These are phyloP conservation scores for Smithsoniella earleae DNA, from an alignment of 163 green algal species.

Conservation along the genomic window DNA sequence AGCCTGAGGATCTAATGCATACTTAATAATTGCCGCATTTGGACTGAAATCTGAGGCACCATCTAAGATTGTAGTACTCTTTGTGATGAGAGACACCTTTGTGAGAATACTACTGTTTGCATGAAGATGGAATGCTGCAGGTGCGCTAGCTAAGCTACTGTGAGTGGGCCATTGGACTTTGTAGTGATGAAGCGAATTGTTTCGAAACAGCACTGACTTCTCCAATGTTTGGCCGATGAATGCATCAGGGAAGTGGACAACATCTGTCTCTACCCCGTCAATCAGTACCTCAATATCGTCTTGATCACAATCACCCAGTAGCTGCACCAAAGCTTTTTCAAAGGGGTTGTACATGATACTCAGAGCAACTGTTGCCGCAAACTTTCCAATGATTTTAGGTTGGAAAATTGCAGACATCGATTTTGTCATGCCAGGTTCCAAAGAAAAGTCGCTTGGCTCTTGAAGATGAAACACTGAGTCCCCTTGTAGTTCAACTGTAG, in stretches of 20 bases:
- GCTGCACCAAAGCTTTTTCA: constrained; percentile 41
- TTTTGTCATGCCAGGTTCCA: neutral
- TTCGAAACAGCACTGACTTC: constrained; percentile 48
- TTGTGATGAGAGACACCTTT: neutral
- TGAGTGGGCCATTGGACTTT: neutral
- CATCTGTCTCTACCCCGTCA: constrained; percentile 40
- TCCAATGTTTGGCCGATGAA: constrained; percentile 37
- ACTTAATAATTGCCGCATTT: too few species aligned
- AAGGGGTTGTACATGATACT: constrained; percentile 63
- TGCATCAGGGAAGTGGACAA: constrained; percentile 54
- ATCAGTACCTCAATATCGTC: constrained; percentile 60
- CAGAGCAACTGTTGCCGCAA: constrained; percentile 29
- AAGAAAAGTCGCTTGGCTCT: neutral
- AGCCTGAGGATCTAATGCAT: too few species aligned
- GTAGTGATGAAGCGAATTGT: constrained; percentile 36
- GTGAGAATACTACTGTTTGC: neutral
- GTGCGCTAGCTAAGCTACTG: neutral
- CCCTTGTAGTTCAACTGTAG: neutral
- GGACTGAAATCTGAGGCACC: neutral
- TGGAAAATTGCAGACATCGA: neutral
- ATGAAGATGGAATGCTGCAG: neutral
- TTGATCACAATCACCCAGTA: constrained; percentile 54
- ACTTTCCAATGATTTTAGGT: neutral
- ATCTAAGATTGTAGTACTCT: neutral
- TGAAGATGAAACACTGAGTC: neutral